These are phyloP conservation scores for Fusarium sublunatum DNA, from an alignment of 2,329 filamentous ascomycete genomes.

Conservation along the genomic window DNA sequence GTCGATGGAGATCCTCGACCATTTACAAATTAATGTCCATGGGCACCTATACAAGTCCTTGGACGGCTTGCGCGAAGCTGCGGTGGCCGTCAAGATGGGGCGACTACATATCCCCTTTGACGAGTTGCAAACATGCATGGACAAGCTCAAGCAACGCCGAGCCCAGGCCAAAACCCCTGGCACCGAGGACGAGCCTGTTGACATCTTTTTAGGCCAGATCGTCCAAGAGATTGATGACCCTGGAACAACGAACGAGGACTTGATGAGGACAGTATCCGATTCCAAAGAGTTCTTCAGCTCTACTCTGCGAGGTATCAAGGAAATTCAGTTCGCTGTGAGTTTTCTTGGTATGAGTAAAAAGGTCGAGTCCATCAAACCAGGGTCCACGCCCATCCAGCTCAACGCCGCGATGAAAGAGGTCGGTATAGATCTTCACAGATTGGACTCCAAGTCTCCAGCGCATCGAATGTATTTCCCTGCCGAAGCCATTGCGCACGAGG, in stretches of 20 bases:
- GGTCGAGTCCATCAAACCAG: constrained; percentile 74
- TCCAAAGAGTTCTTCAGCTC: constrained; percentile 93
- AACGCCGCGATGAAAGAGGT: constrained; percentile 97
- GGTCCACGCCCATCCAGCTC: constrained; percentile 78
- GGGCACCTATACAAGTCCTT: constrained; percentile 87
- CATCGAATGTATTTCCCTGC: constrained; percentile 98
- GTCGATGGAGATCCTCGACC: constrained; percentile 88
- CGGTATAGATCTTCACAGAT: constrained; percentile 88
- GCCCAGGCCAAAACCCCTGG: constrained; percentile 51
- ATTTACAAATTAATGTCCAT: constrained; percentile 88
- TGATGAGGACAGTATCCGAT: constrained; percentile 87
- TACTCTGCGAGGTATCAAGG: constrained; percentile 90
- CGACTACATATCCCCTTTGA: constrained; percentile 91
- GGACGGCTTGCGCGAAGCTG: constrained; percentile 89
- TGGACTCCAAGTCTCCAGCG: constrained; percentile 91
- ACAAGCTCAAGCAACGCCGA: constrained; percentile 63
- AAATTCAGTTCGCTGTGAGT: constrained; percentile 94
- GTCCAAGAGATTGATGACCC: constrained; percentile 78
- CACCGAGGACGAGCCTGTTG: constrained; percentile 62
- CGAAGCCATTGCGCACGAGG: constrained; percentile 94
- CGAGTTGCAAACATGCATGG: constrained; percentile 75
- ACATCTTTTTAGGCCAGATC: constrained; percentile 77
- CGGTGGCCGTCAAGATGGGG: constrained; percentile 90
- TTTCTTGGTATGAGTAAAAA: constrained; percentile 88
- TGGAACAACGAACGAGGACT: constrained; percentile 71